Percentiles rank a stretch among this genome's conserved stretches.
These are phyloP conservation scores for Apophysomyces elegans DNA, from an alignment of 371 early-diverging fungal species.

Conservation along the genomic window DNA sequence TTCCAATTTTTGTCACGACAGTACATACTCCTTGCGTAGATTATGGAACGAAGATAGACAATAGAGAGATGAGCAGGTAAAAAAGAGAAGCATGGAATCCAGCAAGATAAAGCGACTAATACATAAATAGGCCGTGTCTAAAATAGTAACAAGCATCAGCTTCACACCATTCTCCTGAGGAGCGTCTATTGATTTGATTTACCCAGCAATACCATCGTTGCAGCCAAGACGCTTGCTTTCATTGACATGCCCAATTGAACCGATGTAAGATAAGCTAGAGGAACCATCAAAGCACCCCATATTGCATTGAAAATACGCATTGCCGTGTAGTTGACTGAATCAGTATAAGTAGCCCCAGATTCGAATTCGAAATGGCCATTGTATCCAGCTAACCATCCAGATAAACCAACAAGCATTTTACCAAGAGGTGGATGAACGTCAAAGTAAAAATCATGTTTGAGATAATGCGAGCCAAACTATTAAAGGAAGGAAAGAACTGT, in stretches of 20 bases:
- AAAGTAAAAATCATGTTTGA: slow-evolving; percentile 95
- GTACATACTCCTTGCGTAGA: slow-evolving; percentile 64
- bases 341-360: slow-evolving; percentile 88
- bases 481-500: neutral
- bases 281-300: slow-evolving; percentile 94
- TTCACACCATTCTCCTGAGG: neutral
- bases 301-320: slow-evolving; percentile 94
- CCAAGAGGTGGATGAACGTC: slow-evolving; percentile 99
- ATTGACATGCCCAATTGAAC: slow-evolving; percentile 74
- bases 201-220: slow-evolving; percentile 84
- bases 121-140: slow-evolving; percentile 85
- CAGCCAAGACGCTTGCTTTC: slow-evolving; percentile 72
- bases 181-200: slow-evolving; percentile 12
- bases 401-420: slow-evolving; percentile 96
- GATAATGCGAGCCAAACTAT: slow-evolving; percentile 93
- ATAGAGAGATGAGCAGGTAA: slow-evolving; percentile 86
- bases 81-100: slow-evolving; percentile 97
- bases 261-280: slow-evolving; percentile 93
- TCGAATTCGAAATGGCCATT: slow-evolving; percentile 92
- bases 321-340: slow-evolving; percentile 80
- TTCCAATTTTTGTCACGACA: neutral
- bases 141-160: neutral
- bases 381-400: slow-evolving; percentile 90
- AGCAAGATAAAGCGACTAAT: slow-evolving; percentile 97
- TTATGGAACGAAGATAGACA: slow-evolving; percentile 80